A percentile compares a stretch with the other conserved stretches of the same genome.
Evolutionary conservation across 108 stramenopile species (phyloP).

Genomic region (Skeletonema tropicum): DNA sequence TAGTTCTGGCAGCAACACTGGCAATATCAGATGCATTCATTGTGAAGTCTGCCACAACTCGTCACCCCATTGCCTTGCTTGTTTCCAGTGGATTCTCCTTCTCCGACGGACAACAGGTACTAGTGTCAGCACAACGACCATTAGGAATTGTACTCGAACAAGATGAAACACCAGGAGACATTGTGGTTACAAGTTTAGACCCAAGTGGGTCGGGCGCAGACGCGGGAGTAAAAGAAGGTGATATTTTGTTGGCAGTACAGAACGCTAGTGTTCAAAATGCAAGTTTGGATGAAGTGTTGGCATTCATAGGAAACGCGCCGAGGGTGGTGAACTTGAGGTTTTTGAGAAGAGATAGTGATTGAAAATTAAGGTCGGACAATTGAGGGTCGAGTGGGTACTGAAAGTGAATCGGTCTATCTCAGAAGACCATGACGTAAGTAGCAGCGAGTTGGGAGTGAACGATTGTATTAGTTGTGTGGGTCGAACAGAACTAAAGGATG

Average conservation of each 20-base stretch:
- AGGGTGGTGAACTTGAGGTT: constrained; percentile 61
- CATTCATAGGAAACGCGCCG: constrained; percentile 52
- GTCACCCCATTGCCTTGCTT: not conserved
- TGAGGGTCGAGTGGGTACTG: too few species aligned
- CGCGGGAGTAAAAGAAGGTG: constrained; percentile 57
- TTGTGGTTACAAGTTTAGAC: constrained; percentile 47
- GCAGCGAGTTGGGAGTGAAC: too few species aligned
- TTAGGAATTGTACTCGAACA: constrained; percentile 64
- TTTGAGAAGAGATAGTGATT: constrained; percentile 5
- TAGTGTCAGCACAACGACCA: constrained; percentile 66
- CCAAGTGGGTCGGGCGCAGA: constrained; percentile 38
- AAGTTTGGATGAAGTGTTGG: constrained; percentile 53
- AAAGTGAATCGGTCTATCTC: too few species aligned
- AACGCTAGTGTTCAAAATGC: constrained; percentile 51
- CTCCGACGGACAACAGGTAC: constrained; percentile 60
- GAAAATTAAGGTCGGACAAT: too few species aligned
- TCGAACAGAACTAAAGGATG: too few species aligned
- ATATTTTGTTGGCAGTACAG: constrained; percentile 57
- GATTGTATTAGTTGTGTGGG: too few species aligned
- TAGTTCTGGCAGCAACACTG: too few species aligned
- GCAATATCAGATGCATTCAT: not conserved
- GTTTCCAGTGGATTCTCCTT: constrained; percentile 54
- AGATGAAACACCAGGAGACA: constrained; percentile 27
- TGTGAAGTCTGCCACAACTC: not conserved
- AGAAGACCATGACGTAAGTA: too few species aligned